Base-by-base conservation (phyloP, 208 protist genomes). In the Trypanosoma lewisi region DNA sequence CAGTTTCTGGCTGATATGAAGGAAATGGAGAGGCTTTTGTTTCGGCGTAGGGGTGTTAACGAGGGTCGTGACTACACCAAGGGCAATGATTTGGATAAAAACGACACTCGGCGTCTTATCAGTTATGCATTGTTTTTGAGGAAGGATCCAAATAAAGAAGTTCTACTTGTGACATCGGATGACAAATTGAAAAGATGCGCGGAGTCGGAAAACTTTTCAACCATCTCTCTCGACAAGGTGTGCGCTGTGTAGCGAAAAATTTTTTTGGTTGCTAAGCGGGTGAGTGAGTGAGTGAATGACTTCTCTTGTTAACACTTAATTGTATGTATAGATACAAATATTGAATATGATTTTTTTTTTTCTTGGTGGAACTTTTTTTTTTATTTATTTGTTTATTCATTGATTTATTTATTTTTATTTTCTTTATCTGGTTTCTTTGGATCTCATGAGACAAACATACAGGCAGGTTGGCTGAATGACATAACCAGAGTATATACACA, bases 151-250 rank as follows among this genome's bases (percentile, higher is more conserved):
- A 44, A 44, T 36, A n/a, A 67, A 19, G 30, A 52, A 21, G 65
- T 71, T 31, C n/a, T 59, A 14, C 25, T 63, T 23, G 49, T 71
- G 36, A 71, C 65, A 19, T 58, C 48, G 11, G 31, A 59, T 28
- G 17, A 31, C 1, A 19, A 16, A n/a, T 30, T 71, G 1, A 28
- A 28, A 31, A 59, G 31, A 16, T 59, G 48, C 28, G 57, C 56
- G 17, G 30, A 42, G 27, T 2, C 23, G 11, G 14, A 64, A 8
- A 23, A 23, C n/a, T 31, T 71, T 64, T 16, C 5, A 23, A 59
- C 27, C 6, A 28, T 30, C 7, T 36, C 23, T 33, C 8, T 62
- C 39, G 25, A 39, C 11, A 54, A 42, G 9, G n/a, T 68, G 9
- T n/a, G 7, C 17, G 9, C 21, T 34, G 8, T 17, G 9, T n/a